Conservation (phyloP, 1,284 basidiomycete genomes). For the Pseudozyma sp. region DNA sequence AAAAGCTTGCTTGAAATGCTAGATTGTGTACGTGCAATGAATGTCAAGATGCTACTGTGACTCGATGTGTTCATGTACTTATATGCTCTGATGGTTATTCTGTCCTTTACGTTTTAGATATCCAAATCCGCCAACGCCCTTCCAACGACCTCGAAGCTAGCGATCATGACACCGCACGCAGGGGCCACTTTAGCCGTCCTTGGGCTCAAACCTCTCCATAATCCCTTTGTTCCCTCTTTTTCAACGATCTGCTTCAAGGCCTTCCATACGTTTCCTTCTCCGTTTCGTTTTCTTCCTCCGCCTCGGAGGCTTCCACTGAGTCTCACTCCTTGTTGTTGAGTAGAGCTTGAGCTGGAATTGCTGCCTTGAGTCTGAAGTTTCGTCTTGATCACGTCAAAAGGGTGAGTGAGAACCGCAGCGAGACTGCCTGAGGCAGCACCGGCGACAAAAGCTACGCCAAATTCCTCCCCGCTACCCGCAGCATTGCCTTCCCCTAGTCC, state of each 20-base stretch:
- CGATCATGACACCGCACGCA: conserved; percentile 98
- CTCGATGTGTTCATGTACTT: neutral
- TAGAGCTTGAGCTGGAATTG: neutral
- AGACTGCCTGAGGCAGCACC: conserved; percentile 75
- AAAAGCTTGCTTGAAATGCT: neutral
- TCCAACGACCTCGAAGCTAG: conserved; percentile 83
- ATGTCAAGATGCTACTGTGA: neutral
- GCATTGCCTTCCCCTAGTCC: conserved; percentile 69
- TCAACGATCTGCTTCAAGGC: conserved; percentile 78
- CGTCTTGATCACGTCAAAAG: conserved; percentile 97
- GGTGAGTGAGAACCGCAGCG: conserved; percentile 89
- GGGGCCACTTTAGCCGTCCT: conserved; percentile 95
- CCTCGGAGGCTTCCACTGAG: conserved; percentile 8
- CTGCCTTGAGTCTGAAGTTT: conserved; percentile 75
- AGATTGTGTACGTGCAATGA: no score
- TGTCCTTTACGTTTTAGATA: neutral
- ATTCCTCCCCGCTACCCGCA: conserved; percentile 72
- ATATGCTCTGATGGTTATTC: neutral
- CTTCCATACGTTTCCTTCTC: conserved; percentile 10
- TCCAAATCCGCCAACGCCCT: conserved; percentile 45
- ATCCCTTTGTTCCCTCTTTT: conserved; percentile 81
- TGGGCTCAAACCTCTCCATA: conserved; percentile 88
- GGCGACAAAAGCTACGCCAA: conserved; percentile 81
- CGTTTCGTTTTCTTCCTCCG: neutral
- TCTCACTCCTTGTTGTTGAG: neutral